Evolutionary conservation across 2,329 filamentous ascomycete genomes (phyloP).

Genomic region (Fusarium musae): DNA sequence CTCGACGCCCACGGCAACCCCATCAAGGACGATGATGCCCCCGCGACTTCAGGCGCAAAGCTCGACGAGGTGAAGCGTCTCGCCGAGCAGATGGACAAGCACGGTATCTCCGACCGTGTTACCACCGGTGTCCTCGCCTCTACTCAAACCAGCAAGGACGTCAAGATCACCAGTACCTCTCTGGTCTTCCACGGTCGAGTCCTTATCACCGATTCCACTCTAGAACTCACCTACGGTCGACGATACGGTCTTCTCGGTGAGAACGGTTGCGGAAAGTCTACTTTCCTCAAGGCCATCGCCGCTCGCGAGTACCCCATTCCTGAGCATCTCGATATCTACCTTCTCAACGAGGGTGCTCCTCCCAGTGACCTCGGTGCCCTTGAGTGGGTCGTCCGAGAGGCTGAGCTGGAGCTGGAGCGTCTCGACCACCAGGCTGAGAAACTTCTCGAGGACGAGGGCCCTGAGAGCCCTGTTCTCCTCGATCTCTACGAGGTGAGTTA

Average conservation of each 20-base stretch:
- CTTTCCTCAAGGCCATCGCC: slow-evolving; percentile 94
- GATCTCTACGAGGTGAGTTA: slow-evolving; percentile 91
- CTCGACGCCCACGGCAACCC: slow-evolving; percentile 72
- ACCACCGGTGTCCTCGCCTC: slow-evolving; percentile 97
- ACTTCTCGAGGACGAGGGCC: slow-evolving; percentile 90
- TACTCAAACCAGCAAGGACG: slow-evolving; percentile 84
- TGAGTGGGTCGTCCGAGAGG: slow-evolving; percentile 97
- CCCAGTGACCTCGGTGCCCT: slow-evolving; percentile 89
- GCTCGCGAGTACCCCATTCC: slow-evolving; percentile 95
- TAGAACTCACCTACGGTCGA: slow-evolving; percentile 92
- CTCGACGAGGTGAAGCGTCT: slow-evolving; percentile 86
- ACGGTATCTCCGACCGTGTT: slow-evolving; percentile 96
- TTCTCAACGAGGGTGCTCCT: slow-evolving; percentile 96
- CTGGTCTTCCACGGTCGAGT: slow-evolving; percentile 98
- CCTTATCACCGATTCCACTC: slow-evolving; percentile 90
- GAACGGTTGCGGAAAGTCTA: slow-evolving; percentile 99
- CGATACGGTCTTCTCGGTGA: slow-evolving; percentile 96
- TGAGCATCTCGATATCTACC: slow-evolving; percentile 96
- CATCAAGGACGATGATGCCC: slow-evolving; percentile 66
- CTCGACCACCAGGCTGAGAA: slow-evolving; percentile 90
- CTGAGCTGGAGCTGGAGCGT: slow-evolving; percentile 89
- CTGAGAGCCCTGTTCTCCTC: slow-evolving; percentile 88
- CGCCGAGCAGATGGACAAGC: slow-evolving; percentile 92
- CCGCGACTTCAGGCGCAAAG: slow-evolving; percentile 78
- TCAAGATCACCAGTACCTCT: slow-evolving; percentile 94